Percentiles rank a stretch among this genome's conserved stretches.
phyloP scores from a whole-genome alignment of 352 stramenopile genomes.

The Globisporangium iwayamae region DNA sequence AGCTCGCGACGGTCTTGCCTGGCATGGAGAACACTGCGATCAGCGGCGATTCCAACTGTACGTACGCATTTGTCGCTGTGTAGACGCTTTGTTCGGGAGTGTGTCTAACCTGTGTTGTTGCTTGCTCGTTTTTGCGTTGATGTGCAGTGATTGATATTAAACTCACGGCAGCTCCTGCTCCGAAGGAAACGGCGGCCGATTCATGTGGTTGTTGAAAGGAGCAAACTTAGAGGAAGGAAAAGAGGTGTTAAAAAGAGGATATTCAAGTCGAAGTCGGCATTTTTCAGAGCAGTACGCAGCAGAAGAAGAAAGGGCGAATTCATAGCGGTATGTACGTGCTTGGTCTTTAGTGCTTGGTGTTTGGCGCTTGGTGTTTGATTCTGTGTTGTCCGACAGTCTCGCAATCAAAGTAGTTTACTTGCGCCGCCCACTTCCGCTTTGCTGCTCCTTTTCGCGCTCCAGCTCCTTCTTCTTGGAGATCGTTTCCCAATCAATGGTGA shows the following conservation, averaged over 20 bases:
- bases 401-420: constrained; percentile 34
- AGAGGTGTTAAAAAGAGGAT: constrained; percentile 16
- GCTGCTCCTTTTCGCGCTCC: constrained; percentile 76
- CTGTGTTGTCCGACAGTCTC: not conserved
- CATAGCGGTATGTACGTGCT: constrained; percentile 25
- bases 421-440: constrained; percentile 37
- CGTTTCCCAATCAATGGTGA: constrained; percentile 86
- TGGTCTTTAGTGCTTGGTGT: constrained; percentile 13
- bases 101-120: not conserved
- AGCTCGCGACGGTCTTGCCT: constrained; percentile 96
- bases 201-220: constrained; percentile 61
- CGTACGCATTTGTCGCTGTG: constrained; percentile 19
- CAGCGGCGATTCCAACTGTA: constrained; percentile 85
- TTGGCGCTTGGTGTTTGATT: constrained; percentile 12
- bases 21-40: constrained; percentile 92
- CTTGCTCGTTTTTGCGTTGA: not conserved
- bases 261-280: constrained; percentile 16
- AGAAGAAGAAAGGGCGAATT: constrained; percentile 12
- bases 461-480: constrained; percentile 90
- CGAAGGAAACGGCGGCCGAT: constrained; percentile 70
- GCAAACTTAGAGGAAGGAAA: constrained; percentile 12
- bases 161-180: constrained; percentile 71
- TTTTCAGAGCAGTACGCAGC: constrained; percentile 19
- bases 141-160: constrained; percentile 86
- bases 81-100: not conserved